These are phyloP conservation scores for Malus hybrid DNA, from an alignment of 331 rosid species.

Conservation along the genomic window DNA sequence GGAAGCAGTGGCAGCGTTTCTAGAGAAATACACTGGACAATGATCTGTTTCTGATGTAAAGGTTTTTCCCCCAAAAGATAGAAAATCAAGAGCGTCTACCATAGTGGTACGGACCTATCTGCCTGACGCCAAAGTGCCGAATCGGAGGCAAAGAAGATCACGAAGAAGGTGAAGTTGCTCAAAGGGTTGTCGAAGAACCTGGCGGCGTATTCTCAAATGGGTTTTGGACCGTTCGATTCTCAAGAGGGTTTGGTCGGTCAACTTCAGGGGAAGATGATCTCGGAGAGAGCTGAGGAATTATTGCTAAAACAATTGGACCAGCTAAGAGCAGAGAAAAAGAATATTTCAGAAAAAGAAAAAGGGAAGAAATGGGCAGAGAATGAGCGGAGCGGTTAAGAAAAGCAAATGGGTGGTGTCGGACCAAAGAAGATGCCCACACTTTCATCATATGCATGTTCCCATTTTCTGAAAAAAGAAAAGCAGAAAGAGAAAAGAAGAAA, in stretches of 20 bases:
- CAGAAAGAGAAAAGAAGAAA: too few species aligned
- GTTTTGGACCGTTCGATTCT: conserved; percentile 19
- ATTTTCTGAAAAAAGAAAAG: too few species aligned
- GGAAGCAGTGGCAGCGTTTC: conserved; percentile 12
- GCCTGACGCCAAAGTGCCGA: too few species aligned
- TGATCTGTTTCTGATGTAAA: background rate
- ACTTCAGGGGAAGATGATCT: conserved; percentile 27
- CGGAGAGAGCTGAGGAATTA: conserved; percentile 41
- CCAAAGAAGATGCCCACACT: too few species aligned
- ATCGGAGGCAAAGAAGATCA: conserved; percentile 20
- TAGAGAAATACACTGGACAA: conserved; percentile 12
- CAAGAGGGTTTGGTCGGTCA: conserved; percentile 20
- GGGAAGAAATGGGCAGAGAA: conserved; percentile 15
- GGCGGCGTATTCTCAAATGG: conserved; percentile 26
- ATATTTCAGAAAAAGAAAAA: conserved; percentile 33
- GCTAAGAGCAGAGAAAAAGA: conserved; percentile 49
- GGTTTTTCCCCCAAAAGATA: background rate
- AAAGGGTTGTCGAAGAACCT: conserved; percentile 34
- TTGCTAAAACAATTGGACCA: conserved; percentile 39
- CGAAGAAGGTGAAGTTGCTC: conserved; percentile 54
- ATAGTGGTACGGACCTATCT: background rate
- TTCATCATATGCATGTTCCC: too few species aligned
- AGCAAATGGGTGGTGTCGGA: too few species aligned
- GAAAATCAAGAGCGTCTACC: background rate
- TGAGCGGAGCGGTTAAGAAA: too few species aligned